Evolutionary conservation across 2,329 filamentous ascomycete species (phyloP).

Genomic region (Tolypocladium cylindrosporum): DNA sequence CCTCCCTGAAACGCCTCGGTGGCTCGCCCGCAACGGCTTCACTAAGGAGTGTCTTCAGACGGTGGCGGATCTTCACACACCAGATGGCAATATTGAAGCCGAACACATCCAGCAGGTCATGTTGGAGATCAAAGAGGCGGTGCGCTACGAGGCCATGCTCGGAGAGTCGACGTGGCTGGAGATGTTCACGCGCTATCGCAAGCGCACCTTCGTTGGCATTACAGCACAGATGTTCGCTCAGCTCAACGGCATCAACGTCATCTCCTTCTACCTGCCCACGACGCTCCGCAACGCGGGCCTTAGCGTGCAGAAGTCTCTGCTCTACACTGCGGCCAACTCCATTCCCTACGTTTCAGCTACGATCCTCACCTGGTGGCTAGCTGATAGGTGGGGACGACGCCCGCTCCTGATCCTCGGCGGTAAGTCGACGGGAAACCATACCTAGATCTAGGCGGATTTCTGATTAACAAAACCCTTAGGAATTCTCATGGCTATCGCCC

Average conservation of each 20-base stretch:
- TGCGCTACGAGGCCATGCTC: conserved; percentile 6
- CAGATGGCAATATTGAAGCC: not conserved
- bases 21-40: conserved; percentile 26
- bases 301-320: conserved; percentile 23
- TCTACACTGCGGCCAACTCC: conserved; percentile 28
- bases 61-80: not conserved
- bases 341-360: conserved; percentile 29
- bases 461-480: not conserved
- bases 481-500: not conserved
- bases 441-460: not conserved
- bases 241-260: conserved; percentile 30
- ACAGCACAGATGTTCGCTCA: conserved; percentile 30
- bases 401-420: conserved; percentile 21
- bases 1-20: conserved; percentile 25
- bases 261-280: conserved; percentile 29
- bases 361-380: conserved; percentile 26
- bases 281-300: conserved; percentile 24
- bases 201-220: conserved; percentile 28
- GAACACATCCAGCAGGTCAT: not conserved
- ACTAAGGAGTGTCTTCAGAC: conserved; percentile 18
- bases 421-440: not conserved
- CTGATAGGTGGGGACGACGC: conserved; percentile 27
- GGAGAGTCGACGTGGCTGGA: conserved; percentile 14
- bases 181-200: conserved; percentile 31
- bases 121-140: not conserved